Evolutionary conservation across 306 rosid genomes (phyloP), one percentile per base, ranked within the genome.

Genomic region (Lathyrus tuberosus): DNA sequence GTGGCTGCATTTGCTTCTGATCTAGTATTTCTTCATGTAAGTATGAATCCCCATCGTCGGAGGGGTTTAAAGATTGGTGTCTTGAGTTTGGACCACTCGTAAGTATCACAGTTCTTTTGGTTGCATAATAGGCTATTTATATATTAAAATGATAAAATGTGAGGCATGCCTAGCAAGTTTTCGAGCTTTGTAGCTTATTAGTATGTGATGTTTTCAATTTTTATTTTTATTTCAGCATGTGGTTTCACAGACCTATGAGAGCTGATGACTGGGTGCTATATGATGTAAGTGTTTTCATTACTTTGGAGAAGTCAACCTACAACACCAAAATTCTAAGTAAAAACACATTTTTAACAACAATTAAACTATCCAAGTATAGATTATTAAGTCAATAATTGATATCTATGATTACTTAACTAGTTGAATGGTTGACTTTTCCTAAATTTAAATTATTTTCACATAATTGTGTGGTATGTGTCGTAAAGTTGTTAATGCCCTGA

Each of bases 61-160:
- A 83, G 70, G 81, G 91, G 77, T 71, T 70, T 85, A 66, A 94
- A 87, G 88, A 26, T 81, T 16, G 84, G 79, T 26, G 81, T 82
- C 62, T 83, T 94, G 77, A 94, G 98, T 78, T 81, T 94, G 81
- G 97, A 94, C 78, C 98, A 94, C 72, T 58, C 96, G 98, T 94
- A 91, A 85, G 98, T 90, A 59, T 63, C 52, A 8, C 28, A 40
- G 47, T 54, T 56, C 30, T 71, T n/a, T 72, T 16, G 38, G 42
- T 26, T 70, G 59, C 49, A 22, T 37, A 46, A 60, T 66, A 22
- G 12, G 6, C 64, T 40, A 40, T 77, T 66, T 73, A 53, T 46
- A 56, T 52, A 73, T 62, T 64, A 24, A 52, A 28, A 62, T 42
- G 41, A 41, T 43, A 46, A 58, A 49, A 70, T 17, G 30, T 62